These are phyloP conservation scores for Boletus speciosus DNA, from an alignment of 768 basidiomycete genomes.

Conservation along the genomic window DNA sequence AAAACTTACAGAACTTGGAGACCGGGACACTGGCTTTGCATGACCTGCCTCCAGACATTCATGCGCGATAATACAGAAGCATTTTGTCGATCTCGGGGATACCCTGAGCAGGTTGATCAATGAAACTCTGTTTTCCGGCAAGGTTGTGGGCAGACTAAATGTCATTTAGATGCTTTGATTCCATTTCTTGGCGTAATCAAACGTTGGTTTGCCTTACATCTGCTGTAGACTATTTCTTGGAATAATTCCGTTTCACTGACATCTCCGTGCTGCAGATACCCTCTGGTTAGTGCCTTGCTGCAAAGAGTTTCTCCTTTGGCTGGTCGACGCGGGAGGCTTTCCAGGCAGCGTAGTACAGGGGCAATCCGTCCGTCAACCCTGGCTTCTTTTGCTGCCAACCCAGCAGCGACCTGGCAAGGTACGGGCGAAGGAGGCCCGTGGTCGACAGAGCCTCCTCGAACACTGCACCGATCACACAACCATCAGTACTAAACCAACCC, in stretches of 20 bases:
- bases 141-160: not conserved
- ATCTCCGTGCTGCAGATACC: not conserved
- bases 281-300: not conserved
- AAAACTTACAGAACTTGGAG: conserved; percentile 5
- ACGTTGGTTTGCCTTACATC: not conserved
- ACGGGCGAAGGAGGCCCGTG: conserved; percentile 18
- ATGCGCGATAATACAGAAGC: conserved; percentile 8
- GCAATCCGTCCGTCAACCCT: conserved; percentile 33
- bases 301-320: conserved; percentile 5
- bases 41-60: conserved; percentile 6
- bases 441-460: conserved; percentile 22
- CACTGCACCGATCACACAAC: conserved; percentile 4
- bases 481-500: not conserved
- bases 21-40: conserved; percentile 12
- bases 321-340: conserved; percentile 14
- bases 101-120: not conserved
- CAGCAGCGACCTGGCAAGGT: conserved; percentile 29
- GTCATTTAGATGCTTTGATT: not conserved
- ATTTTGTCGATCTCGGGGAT: not conserved
- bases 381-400: conserved; percentile 33
- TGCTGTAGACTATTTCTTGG: not conserved
- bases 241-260: not conserved
- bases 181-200: not conserved
- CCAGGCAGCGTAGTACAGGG: conserved; percentile 28
- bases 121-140: not conserved